Conservation (phyloP, 2,329 filamentous ascomycete genomes). For the Aspergillus unguis region DNA sequence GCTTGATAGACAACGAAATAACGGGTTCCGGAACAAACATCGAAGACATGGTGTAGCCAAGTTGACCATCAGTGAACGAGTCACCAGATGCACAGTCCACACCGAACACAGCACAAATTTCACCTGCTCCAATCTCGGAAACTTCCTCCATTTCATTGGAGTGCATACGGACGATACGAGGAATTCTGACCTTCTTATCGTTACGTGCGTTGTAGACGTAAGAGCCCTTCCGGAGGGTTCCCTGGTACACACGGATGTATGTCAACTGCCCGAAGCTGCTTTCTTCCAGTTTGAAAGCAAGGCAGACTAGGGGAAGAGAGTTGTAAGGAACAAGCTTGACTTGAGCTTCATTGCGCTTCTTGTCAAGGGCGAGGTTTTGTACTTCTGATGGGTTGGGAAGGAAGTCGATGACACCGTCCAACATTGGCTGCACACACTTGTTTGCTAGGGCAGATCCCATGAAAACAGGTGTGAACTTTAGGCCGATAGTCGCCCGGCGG, state of each 20-base stretch:
- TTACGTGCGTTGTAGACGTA: slow-evolving; percentile 92
- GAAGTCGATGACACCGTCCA: slow-evolving; percentile 94
- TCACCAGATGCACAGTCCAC: slow-evolving; percentile 97
- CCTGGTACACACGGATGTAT: slow-evolving; percentile 98
- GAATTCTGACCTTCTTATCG: slow-evolving; percentile 94
- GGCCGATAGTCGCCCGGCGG: slow-evolving; percentile 78
- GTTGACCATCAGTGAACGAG: slow-evolving; percentile 90
- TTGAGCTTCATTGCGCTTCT: slow-evolving; percentile 69
- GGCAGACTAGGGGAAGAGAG: slow-evolving; percentile 85
- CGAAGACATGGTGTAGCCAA: slow-evolving; percentile 93
- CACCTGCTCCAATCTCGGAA: slow-evolving; percentile 83
- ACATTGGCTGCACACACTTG: slow-evolving; percentile 92
- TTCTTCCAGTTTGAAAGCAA: slow-evolving; percentile 98
- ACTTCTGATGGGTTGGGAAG: slow-evolving; percentile 89
- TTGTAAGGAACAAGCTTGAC: slow-evolving; percentile 93
- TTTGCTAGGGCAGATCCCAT: slow-evolving; percentile 96
- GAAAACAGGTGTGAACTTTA: slow-evolving; percentile 90
- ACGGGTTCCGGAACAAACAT: slow-evolving; percentile 98
- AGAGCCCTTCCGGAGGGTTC: slow-evolving; percentile 78
- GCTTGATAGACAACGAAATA: slow-evolving; percentile 96
- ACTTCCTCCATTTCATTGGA: slow-evolving; percentile 99
- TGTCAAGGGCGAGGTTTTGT: slow-evolving; percentile 84
- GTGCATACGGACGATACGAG: slow-evolving; percentile 98
- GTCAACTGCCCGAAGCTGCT: slow-evolving; percentile 98
- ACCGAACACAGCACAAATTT: slow-evolving; percentile 98